A percentile compares a stretch with the other conserved stretches of the same genome.
These are phyloP conservation scores for Saccharomycopsis guyanensis DNA, from an alignment of 805 yeast genomes.

Conservation along the genomic window DNA sequence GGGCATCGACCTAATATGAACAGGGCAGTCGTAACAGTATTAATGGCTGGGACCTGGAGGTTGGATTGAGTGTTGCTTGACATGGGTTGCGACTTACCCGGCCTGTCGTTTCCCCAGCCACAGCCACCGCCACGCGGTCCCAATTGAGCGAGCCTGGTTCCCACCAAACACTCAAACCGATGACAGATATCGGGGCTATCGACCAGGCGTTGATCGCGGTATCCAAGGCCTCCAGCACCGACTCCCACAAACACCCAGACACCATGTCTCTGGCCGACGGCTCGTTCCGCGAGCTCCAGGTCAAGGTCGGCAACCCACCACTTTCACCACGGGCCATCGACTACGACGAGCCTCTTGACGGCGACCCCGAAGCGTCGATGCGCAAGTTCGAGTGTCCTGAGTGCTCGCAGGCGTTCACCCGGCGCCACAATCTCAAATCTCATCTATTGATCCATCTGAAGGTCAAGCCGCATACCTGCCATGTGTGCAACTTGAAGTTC, in stretches of 20 bases:
- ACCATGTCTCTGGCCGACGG: not conserved
- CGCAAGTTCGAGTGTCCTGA: constrained; percentile 40
- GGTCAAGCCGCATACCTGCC: constrained; percentile 56
- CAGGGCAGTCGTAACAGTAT: too few relatives aligned
- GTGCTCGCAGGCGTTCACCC: constrained; percentile 58
- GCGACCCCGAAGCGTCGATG: constrained; percentile 23
- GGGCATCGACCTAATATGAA: too few relatives aligned
- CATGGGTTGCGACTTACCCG: too few relatives aligned
- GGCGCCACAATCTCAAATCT: constrained; percentile 68
- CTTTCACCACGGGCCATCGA: constrained; percentile 1
- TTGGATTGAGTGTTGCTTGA: too few relatives aligned
- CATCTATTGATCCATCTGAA: constrained; percentile 64
- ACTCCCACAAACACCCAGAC: not conserved
- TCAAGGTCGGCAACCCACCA: not conserved
- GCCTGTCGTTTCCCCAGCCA: too few relatives aligned
- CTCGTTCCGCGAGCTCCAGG: not conserved
- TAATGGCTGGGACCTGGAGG: too few relatives aligned
- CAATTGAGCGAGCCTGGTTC: too few relatives aligned
- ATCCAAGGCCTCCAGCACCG: not conserved
- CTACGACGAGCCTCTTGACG: constrained; percentile 11
- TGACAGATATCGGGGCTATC: not conserved
- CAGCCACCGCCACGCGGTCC: too few relatives aligned
- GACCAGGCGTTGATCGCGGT: not conserved
- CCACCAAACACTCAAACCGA: too few relatives aligned
- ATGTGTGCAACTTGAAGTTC: constrained; percentile 52